Base-by-base conservation (phyloP, 116 monocot genomes). In the Cymodocea nodosa region DNA sequence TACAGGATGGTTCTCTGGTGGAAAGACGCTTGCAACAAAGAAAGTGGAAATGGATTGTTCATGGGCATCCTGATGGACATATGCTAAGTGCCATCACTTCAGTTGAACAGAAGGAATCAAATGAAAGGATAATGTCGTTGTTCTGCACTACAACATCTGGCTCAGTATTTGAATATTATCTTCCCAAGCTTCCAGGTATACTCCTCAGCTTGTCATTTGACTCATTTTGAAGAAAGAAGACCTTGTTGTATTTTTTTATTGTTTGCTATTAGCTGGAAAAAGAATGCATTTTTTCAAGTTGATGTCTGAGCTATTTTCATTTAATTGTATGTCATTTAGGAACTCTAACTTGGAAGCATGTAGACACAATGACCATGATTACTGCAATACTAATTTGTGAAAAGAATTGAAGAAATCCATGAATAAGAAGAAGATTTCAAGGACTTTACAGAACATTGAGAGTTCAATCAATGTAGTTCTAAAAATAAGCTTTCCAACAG, bases 31-130 rank as follows among this genome's bases (percentile, higher is more conserved):
- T 94, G 66, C 80, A 89, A 68, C 81, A 77, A 74, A 86, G 89
- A 75, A 94, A 94, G 70, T 94, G 94, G 94, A 89, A 82, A 69
- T 94, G 94, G 94, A 51, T 66, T 57, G 68, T 74, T 40, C 89
- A 94, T 71, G 89, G 89, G 71, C 74, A 74, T 56, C 93, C 89
- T 18, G 24, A 78, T 66, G 78, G 76, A 68, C 80, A 82, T 23
- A 37, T 52, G 23, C 67, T 94, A 53, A 94, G 86, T 68, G 69
- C 89, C 18, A 74, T 89, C 15, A 94, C 89, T 15, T 15, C 70
- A 67, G 66, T 76, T 50, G 73, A 70, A 63, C 81, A 76, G 14
- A 73, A 82, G 65, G 72, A 87, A 25, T 17, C 37, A 59, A 76
- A 71, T 66, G 79, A 76, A 50, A 76, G 74, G 62, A 51, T 40